Evolutionary conservation across 306 rosid genomes (phyloP), one percentile per base, ranked within the genome.

Genomic region (Potentilla sterilis): DNA sequence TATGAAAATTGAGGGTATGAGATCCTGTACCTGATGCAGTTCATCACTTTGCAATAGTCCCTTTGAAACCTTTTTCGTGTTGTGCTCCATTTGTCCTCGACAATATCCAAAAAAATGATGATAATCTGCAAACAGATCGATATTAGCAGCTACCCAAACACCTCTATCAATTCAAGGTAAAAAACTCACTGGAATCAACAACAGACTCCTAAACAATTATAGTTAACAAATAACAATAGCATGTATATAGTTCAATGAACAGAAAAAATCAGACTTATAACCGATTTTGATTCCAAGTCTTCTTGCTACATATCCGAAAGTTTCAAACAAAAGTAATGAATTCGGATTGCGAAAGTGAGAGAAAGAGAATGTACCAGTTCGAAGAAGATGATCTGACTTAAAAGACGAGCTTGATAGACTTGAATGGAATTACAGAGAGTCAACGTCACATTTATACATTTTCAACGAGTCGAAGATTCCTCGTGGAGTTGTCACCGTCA

Each of bases 1-100:
- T 14, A 77, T 3, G 13, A 14, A 16, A 59, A 32, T 11, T 14
- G 15, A 9, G 6, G 14, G 38, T 46, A 48, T 19, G 65, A 62
- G 18, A 52, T 7, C 7, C 3, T 64, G 6, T 43, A 40, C 82
- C 69, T 48, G 57, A 80, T 71, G 62, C 67, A 88, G 83, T 3
- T 70, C 81, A 47, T 84, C 86, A 61, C 86, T 88, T 34, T 83
- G 86, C 88, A 86, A 22, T 52, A 88, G 43, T 34, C 81, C 81
- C 69, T 78, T 78, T 3, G 9, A 19, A 9, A 24, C 67, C 69
- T 24, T 61, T 18, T 74, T 61, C 22, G 4, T 9, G 6, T 55
- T n/a, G 49, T 37, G 35, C 51, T 82, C 85, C 89, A 86, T 88
- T 69, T 71, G 73, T 75, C 78, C 79, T 61, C 2, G 54, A 75